Evolutionary conservation across 2,329 filamentous ascomycete genomes (phyloP).

Genomic region (Talaromyces sp.): DNA sequence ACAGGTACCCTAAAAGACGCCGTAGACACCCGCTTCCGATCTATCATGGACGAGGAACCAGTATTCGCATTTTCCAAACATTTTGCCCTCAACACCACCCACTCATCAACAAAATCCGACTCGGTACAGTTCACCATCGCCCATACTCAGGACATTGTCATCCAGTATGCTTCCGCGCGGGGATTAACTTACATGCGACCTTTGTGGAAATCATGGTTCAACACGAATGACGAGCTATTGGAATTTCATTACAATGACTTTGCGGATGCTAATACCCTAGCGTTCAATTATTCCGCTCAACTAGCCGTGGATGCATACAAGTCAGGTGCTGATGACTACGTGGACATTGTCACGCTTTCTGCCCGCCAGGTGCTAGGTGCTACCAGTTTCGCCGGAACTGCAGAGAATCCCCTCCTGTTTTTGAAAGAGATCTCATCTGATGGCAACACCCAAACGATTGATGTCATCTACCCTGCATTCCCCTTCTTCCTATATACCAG

Average conservation of each 20-base stretch:
- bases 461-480: constrained; percentile 82
- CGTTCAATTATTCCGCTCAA: constrained; percentile 69
- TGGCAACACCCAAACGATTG: constrained; percentile 80
- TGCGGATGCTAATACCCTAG: constrained; percentile 58
- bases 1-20: constrained; percentile 64
- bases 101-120: constrained; percentile 36
- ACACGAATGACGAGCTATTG: constrained; percentile 60
- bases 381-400: constrained; percentile 69
- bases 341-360: constrained; percentile 72
- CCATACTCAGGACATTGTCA: constrained; percentile 72
- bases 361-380: constrained; percentile 78
- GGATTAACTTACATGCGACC: constrained; percentile 76
- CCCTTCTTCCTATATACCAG: constrained; percentile 86
- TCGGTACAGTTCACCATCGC: constrained; percentile 72
- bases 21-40: constrained; percentile 64
- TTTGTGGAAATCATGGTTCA: constrained; percentile 74
- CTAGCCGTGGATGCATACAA: constrained; percentile 67
- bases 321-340: constrained; percentile 71
- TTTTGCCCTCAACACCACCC: constrained; percentile 51
- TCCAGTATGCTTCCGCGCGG: constrained; percentile 72
- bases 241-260: constrained; percentile 76
- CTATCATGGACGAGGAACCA: constrained; percentile 73
- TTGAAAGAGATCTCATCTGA: constrained; percentile 84
- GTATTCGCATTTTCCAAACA: constrained; percentile 74
- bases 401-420: constrained; percentile 69